Conservation (phyloP, 176 grass and related monocot species). For the Oryza brachyantha region DNA sequence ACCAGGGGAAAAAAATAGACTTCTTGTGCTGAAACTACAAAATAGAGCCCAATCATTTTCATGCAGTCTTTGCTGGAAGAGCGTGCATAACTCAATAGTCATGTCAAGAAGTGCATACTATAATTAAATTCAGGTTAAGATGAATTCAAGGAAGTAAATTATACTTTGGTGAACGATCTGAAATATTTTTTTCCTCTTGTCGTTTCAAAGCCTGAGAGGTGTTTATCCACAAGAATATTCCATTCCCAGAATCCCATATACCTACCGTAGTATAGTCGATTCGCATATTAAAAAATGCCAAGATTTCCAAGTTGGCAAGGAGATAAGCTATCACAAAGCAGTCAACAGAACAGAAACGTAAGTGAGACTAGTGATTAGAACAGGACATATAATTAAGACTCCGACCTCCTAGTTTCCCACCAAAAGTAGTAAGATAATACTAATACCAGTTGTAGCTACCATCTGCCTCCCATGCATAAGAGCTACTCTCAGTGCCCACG, state of each 20-base stretch:
- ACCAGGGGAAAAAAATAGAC: background rate
- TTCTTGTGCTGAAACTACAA: background rate
- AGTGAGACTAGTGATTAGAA: background rate
- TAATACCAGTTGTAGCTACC: background rate
- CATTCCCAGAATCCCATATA: slow-evolving; percentile 39
- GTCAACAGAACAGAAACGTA: slow-evolving; percentile 21
- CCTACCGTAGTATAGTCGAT: background rate
- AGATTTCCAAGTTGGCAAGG: slow-evolving; percentile 19
- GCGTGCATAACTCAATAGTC: background rate
- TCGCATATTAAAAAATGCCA: slow-evolving; percentile 15
- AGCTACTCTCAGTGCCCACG: background rate
- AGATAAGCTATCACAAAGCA: background rate
- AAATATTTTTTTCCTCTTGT: background rate
- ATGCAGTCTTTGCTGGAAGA: slow-evolving; percentile 3
- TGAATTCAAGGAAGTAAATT: slow-evolving; percentile 9
- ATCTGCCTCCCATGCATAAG: slow-evolving; percentile 15
- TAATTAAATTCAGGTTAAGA: background rate
- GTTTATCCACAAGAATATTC: slow-evolving; percentile 52
- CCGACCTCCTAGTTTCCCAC: background rate
- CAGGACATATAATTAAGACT: background rate
- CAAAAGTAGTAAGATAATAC: background rate
- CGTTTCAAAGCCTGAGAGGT: slow-evolving; percentile 27
- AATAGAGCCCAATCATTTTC: background rate
- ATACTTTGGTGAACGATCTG: background rate
- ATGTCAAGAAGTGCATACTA: slow-evolving; percentile 2